Evolutionary conservation across 163 green algal species (phyloP), one percentile per base, ranked within the genome.

Genomic region (Volvox carteri): DNA sequence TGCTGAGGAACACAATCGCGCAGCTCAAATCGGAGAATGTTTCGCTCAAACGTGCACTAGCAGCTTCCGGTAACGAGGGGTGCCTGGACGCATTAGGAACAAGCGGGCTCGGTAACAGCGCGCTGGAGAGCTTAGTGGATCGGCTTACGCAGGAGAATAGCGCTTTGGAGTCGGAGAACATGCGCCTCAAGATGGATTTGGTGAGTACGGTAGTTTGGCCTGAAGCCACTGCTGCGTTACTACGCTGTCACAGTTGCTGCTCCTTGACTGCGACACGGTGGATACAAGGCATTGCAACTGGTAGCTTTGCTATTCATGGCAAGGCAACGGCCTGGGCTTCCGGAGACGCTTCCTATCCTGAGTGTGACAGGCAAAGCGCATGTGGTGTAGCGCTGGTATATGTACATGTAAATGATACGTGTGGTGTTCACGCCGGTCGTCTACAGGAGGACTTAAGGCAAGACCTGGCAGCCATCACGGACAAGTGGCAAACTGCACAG

Each of bases 1-100:
- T 72, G 35, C 91, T 98, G 84, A 91, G 95, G 21, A 91, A 95
- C 88, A 93, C 96, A 85, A 85, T 97, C 8, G 93, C 93, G 4
- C 78, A 88, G 30, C 89, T 94, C 1, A 83, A 90, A 7, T 90
- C 92, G 4, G 96, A 98, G 77, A 95, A 95, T 74, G 16, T 58
- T 0, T 88, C 90, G 5, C 78, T 95, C 48, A 78, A 60, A 54
- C 76, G 77, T 23, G 73, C 85, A 28, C 58, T 92, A 23, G 60
- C 86, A 78, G 23, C 85, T 46, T 28, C 56, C n/a, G 60, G 90
- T 77, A 41, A 21, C 76, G 75, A 90, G 30, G 67, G 76, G 42
- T 48, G 58, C 28, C 5, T 67, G 41, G 52, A 48, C 37, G 56
- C 9, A 76, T 39, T 6, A 86, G 67, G 50, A 60, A 28, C 39